These are phyloP conservation scores for Handroanthus guayacan DNA, from an alignment of 257 asterid species.

Conservation along the genomic window DNA sequence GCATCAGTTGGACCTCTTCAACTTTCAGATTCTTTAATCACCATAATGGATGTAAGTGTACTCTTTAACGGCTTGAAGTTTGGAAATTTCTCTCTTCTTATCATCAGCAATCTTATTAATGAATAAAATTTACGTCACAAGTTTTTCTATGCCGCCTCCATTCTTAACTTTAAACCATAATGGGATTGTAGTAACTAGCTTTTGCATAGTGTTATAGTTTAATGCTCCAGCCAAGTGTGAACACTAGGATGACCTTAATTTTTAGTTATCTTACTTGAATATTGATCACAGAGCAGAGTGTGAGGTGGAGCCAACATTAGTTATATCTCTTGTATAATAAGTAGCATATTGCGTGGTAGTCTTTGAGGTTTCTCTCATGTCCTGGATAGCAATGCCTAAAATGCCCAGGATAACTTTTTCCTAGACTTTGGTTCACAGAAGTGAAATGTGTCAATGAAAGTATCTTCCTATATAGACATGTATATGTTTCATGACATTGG, in stretches of 20 bases:
- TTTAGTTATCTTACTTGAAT: background rate
- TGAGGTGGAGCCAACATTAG: constrained; percentile 4
- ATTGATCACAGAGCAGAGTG: background rate
- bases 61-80: background rate
- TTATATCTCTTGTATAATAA: background rate
- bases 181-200: background rate
- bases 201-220: background rate
- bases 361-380: constrained; percentile 3
- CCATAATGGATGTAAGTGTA: constrained; percentile 91
- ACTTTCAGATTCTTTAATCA: constrained; percentile 83
- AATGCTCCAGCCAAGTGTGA: background rate
- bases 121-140: background rate
- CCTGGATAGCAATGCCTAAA: constrained; percentile 8
- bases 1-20: constrained; percentile 84
- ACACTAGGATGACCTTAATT: background rate
- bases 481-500: background rate
- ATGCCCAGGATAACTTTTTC: constrained; percentile 5
- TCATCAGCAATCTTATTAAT: background rate
- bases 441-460: background rate
- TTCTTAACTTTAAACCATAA: background rate
- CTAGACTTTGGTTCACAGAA: background rate
- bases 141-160: background rate
- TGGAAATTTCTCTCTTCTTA: background rate
- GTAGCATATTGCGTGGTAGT: background rate
- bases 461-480: background rate